A percentile compares a stretch with the other conserved stretches of the same genome.
These are phyloP conservation scores for Flueggea neowawraea DNA, from an alignment of 441 rosid genomes.

Conservation along the genomic window DNA sequence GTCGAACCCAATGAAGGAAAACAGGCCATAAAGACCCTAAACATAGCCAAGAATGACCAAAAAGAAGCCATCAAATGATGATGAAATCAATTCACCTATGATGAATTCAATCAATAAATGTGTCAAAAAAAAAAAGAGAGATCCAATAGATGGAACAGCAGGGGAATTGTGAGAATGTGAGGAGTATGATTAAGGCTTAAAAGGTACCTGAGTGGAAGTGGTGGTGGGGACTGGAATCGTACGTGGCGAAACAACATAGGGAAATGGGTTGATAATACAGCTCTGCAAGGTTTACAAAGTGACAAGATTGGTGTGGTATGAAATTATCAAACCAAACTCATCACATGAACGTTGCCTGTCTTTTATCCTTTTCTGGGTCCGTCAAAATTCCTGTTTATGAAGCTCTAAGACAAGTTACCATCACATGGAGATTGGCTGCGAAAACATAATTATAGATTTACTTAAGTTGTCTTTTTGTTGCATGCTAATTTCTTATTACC, in stretches of 20 bases:
- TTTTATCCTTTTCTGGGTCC: conserved; percentile 22
- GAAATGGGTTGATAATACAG: conserved; percentile 22
- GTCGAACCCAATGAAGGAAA: conserved; percentile 21
- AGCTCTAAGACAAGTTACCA: no score
- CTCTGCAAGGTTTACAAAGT: conserved; percentile 17
- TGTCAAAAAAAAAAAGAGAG: conserved; percentile 2
- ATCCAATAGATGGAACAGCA: neutral
- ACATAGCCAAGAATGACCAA: conserved; percentile 20
- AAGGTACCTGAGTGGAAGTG: conserved; percentile 7
- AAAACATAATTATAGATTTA: no score
- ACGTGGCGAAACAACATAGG: conserved; percentile 18
- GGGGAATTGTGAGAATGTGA: conserved; percentile 3
- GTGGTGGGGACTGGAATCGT: conserved; percentile 20
- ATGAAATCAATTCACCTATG: conserved; percentile 8
- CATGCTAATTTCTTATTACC: no score
- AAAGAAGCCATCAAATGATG: conserved; percentile 46
- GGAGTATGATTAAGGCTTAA: conserved; percentile 17
- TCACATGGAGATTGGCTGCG: no score
- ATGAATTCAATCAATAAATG: conserved; percentile 18
- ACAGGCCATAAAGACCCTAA: conserved; percentile 19
- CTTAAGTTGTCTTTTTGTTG: no score
- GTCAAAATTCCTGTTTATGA: conserved; percentile 8
- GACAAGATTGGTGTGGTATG: conserved; percentile 25
- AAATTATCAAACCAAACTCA: neutral
- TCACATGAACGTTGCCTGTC: conserved; percentile 31